These are phyloP conservation scores for Apophysomyces elegans DNA, from an alignment of 371 early-diverging fungal genomes.

Conservation along the genomic window DNA sequence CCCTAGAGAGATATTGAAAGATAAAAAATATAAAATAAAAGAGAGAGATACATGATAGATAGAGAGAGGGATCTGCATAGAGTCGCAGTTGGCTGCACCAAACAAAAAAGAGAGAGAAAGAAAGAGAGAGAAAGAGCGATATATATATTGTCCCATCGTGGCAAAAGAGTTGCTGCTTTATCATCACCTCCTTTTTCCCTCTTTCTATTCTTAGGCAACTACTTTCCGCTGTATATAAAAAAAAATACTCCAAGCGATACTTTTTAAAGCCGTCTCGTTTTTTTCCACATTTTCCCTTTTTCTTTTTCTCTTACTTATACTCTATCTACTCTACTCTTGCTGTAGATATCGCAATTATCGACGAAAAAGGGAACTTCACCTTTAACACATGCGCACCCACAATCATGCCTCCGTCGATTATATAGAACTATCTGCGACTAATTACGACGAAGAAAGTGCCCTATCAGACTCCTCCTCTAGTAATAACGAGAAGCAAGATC, in stretches of 20 bases:
- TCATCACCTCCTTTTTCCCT: conserved; percentile 7
- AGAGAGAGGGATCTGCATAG: too few relatives aligned
- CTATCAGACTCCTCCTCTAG: neutral
- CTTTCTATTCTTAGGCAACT: conserved; percentile 4
- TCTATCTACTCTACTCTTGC: neutral
- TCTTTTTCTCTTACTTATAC: neutral
- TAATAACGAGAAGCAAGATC: neutral
- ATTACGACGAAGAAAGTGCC: neutral
- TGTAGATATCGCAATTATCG: neutral
- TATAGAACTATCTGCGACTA: conserved; percentile 4
- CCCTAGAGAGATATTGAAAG: too few relatives aligned
- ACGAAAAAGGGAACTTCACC: neutral
- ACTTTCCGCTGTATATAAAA: conserved; percentile 3
- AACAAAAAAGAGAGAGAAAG: too few relatives aligned
- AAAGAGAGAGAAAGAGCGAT: too few relatives aligned
- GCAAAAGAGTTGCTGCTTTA: neutral
- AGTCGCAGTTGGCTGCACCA: too few relatives aligned
- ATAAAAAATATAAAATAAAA: too few relatives aligned
- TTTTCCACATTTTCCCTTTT: neutral
- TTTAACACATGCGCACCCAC: conserved; percentile 2
- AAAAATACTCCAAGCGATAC: neutral
- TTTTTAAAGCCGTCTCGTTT: conserved; percentile 1
- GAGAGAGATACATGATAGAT: too few relatives aligned
- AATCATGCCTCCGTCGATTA: conserved; percentile 6
- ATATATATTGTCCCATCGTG: neutral